These are phyloP conservation scores for Scheffersomyces titani DNA, from an alignment of 1,139 yeast genomes.

Conservation along the genomic window DNA sequence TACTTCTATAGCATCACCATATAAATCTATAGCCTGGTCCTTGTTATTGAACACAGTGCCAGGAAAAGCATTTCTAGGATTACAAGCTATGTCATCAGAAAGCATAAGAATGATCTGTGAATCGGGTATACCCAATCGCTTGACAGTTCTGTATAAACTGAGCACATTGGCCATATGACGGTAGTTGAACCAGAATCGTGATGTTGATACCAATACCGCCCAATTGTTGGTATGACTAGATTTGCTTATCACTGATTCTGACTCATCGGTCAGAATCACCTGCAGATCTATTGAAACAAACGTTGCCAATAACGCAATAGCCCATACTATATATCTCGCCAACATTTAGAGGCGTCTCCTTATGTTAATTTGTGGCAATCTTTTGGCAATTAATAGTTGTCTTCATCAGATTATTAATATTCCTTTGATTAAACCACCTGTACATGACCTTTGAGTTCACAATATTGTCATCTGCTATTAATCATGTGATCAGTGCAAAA, in stretches of 20 bases:
- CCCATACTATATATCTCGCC: background rate
- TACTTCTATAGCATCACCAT: constrained; percentile 93
- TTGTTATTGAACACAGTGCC: constrained; percentile 95
- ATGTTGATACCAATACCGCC: constrained; percentile 96
- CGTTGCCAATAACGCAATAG: background rate
- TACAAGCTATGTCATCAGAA: constrained; percentile 96
- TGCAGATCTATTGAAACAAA: constrained; percentile 9
- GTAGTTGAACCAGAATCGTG: constrained; percentile 97
- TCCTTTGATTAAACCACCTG: background rate
- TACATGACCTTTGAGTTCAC: background rate
- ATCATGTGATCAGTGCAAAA: too few relatives aligned
- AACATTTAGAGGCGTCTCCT: background rate
- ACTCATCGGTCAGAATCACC: constrained; percentile 17
- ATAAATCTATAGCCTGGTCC: constrained; percentile 90
- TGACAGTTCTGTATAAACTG: constrained; percentile 93
- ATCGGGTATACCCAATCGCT: constrained; percentile 94
- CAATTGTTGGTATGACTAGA: constrained; percentile 78
- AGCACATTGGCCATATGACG: constrained; percentile 97
- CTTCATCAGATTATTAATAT: background rate
- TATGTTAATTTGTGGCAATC: background rate
- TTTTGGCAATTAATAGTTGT: background rate
- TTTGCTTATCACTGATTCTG: constrained; percentile 22
- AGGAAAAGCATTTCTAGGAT: constrained; percentile 92
- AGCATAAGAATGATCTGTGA: constrained; percentile 95
- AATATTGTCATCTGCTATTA: background rate